Conservation (phyloP, 2,329 filamentous ascomycete genomes). For the Tolypocladium tropicale region DNA sequence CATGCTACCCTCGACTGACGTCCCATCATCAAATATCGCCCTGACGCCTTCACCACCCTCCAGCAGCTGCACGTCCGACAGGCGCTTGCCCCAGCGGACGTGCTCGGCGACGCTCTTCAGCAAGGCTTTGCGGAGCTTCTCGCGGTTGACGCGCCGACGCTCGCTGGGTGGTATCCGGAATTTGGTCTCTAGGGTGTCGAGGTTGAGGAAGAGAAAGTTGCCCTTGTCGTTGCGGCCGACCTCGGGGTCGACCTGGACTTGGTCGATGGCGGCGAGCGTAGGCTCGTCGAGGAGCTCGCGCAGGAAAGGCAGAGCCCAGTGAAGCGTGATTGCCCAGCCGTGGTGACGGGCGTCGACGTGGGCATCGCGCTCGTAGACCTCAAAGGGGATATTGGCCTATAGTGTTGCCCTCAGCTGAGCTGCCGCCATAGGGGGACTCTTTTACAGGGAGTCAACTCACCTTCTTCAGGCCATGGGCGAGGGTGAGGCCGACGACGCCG, state of each 20-base stretch:
- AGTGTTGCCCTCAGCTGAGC: neutral
- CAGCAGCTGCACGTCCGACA: slow-evolving; percentile 14
- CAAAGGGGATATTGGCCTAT: slow-evolving; percentile 19
- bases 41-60: slow-evolving; percentile 11
- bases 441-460: slow-evolving; percentile 6
- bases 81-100: slow-evolving; percentile 21
- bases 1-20: slow-evolving; percentile 18
- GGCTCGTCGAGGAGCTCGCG: slow-evolving; percentile 12
- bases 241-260: slow-evolving; percentile 21
- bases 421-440: neutral
- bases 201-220: slow-evolving; percentile 30
- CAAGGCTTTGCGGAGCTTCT: slow-evolving; percentile 21
- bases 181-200: slow-evolving; percentile 23
- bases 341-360: slow-evolving; percentile 21
- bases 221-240: slow-evolving; percentile 27
- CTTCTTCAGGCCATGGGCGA: slow-evolving; percentile 26
- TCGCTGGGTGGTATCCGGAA: slow-evolving; percentile 27
- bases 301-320: slow-evolving; percentile 39
- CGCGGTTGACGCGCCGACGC: slow-evolving; percentile 24
- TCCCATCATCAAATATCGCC: slow-evolving; percentile 21
- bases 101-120: slow-evolving; percentile 14
- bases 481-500: slow-evolving; percentile 24
- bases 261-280: slow-evolving; percentile 12
- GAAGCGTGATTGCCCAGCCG: slow-evolving; percentile 51
- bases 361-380: slow-evolving; percentile 20